Base-by-base conservation (phyloP, 2,329 filamentous ascomycete genomes). In the Pseudocercospora musae region DNA sequence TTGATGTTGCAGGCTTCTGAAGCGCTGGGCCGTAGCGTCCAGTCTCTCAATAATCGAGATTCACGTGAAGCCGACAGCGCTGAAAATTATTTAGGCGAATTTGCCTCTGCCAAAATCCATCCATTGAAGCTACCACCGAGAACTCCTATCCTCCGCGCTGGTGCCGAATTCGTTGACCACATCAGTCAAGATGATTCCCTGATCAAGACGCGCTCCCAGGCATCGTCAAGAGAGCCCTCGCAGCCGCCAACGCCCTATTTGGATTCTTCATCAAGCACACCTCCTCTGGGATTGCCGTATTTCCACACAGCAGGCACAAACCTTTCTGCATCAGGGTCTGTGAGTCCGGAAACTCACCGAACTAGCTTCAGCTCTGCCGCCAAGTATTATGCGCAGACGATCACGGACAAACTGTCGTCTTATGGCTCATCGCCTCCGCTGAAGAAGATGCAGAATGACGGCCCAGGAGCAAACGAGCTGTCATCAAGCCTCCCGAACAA, bases 1-100 rank as follows among this genome's bases (percentile, higher is more conserved):
- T 79, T 88, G 33, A 80, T 88, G 58, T 76, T 80, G 13, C 80
- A 85, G 68, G 78, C 81, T 4, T 63, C 56, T 23, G 40, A 60
- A 31, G 50, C 42, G 10, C 52, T 54, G 29, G 52, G 2, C 15
- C 6, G 31, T 25, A 29, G 20, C 23, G 25, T 25, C 13, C 21
- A 52, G 15, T 48, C 44, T 15, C 20, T 48, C 11, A 25, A 48
- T 11, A 21, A 13, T 23, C 3, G 11, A 48, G 44, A 21, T 3
- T 5, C 18, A 48, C 9, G 18, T 13, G 44, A 23, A 20, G 11
- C 21, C 18, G 21, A 23, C 21, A 9, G 18, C 44, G 44, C 18
- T 50, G 13, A 1, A 9, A 20, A 31, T 18, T 33, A 54, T 10
- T 58, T 50, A 6, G 27, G 23, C 2, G 40, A 58, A 31, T 49